These are phyloP conservation scores for Amanita inopinata DNA, from an alignment of 768 basidiomycete genomes.

Conservation along the genomic window DNA sequence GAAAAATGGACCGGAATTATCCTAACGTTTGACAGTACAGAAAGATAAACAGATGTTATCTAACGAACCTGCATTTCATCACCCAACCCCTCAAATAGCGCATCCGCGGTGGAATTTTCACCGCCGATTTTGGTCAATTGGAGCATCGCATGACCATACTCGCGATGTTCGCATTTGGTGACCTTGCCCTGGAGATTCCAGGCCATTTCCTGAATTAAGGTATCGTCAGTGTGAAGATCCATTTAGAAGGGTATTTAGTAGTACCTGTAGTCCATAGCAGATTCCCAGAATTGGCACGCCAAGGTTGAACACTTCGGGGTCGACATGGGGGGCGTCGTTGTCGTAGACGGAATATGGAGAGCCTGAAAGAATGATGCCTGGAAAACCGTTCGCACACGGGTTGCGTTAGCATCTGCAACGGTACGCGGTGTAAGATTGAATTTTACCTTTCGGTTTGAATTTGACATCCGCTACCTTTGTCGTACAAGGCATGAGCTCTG, in stretches of 20 bases:
- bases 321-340: constrained; percentile 83
- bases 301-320: constrained; percentile 80
- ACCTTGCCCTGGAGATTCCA: constrained; percentile 82
- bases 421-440: not conserved
- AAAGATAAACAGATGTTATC: too few species aligned
- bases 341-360: constrained; percentile 99
- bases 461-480: constrained; percentile 76
- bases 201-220: constrained; percentile 73
- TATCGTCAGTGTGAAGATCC: not conserved
- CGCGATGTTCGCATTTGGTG: constrained; percentile 79
- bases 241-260: constrained; percentile 11
- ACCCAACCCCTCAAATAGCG: constrained; percentile 80
- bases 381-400: not conserved
- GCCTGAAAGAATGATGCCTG: constrained; percentile 92
- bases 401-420: constrained; percentile 1
- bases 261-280: constrained; percentile 92
- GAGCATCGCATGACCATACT: constrained; percentile 89
- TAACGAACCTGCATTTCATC: constrained; percentile 72
- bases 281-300: constrained; percentile 93
- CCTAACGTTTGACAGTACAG: constrained; percentile 6
- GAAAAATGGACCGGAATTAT: constrained; percentile 5
- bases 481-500: constrained; percentile 96
- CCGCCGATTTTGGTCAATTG: constrained; percentile 53
- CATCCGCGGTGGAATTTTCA: constrained; percentile 44
- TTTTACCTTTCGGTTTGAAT: constrained; percentile 88